These are phyloP conservation scores for Elasticomyces elasticus DNA, from an alignment of 495 filamentous ascomycete species.

Conservation along the genomic window DNA sequence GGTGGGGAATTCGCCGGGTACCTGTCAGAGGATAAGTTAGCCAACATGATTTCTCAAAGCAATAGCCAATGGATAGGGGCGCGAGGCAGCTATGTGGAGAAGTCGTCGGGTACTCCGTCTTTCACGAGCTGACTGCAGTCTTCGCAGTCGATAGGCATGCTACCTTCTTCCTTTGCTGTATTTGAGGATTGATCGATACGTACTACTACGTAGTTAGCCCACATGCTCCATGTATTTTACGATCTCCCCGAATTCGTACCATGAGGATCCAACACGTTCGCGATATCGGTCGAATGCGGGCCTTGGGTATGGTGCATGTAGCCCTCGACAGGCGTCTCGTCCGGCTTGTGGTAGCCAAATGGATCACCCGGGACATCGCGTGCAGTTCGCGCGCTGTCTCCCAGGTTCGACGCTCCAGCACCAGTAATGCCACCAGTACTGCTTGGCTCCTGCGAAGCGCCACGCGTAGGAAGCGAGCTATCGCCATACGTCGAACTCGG, in stretches of 20 bases:
- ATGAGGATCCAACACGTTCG: conserved; percentile 10
- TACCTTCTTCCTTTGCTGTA: too few species aligned
- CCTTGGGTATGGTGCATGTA: conserved; percentile 3
- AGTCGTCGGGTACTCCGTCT: too few species aligned
- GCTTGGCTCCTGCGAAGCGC: not conserved
- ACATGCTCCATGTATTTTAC: too few species aligned
- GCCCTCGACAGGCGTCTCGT: conserved; percentile 10
- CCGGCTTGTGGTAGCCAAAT: conserved; percentile 2
- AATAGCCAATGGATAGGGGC: too few species aligned
- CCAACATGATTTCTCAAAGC: too few species aligned
- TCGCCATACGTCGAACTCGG: not conserved
- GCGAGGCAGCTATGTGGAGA: too few species aligned
- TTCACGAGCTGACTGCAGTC: too few species aligned
- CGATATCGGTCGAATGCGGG: conserved; percentile 9
- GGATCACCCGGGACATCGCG: conserved; percentile 1
- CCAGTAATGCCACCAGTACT: not conserved
- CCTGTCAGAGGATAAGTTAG: too few species aligned
- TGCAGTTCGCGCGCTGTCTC: not conserved
- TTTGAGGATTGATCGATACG: too few species aligned
- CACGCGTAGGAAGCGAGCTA: not conserved
- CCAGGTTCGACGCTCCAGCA: conserved; percentile 1
- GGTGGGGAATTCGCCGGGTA: conserved; percentile 7
- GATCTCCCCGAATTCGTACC: too few species aligned
- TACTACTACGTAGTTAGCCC: too few species aligned
- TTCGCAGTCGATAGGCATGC: too few species aligned